phyloP scores from a whole-genome alignment of 208 protist genomes.

The Trypanosoma avium region DNA sequence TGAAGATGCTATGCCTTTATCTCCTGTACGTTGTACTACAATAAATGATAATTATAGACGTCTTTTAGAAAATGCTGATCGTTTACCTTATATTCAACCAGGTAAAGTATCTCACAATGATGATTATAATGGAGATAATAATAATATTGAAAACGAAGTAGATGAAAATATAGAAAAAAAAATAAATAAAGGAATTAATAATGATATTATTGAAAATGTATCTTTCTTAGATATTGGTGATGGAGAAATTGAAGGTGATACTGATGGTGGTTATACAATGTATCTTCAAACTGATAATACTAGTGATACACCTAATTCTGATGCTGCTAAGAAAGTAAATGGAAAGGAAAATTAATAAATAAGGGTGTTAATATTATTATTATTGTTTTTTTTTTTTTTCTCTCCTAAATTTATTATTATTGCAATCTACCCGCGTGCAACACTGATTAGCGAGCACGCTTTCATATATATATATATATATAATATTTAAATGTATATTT shows the following conservation, averaged over 20 bases:
- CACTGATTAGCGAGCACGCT: too few relatives aligned
- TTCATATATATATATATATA: too few relatives aligned
- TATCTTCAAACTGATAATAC: conserved; percentile 32
- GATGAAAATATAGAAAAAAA: conserved; percentile 33
- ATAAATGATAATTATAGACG: conserved; percentile 59
- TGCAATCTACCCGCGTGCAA: too few relatives aligned
- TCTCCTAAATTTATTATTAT: conserved; percentile 4
- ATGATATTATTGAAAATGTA: conserved; percentile 7
- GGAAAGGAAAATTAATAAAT: not conserved
- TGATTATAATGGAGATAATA: not conserved
- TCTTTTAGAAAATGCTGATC: not conserved
- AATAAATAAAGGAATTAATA: conserved; percentile 31
- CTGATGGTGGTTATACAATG: conserved; percentile 50
- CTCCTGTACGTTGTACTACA: conserved; percentile 54
- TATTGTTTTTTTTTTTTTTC: conserved; percentile 11
- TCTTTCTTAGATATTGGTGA: not conserved
- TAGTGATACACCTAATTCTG: conserved; percentile 3
- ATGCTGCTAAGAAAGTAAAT: not conserved
- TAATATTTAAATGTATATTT: too few relatives aligned
- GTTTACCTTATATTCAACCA: not conserved
- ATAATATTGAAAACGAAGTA: not conserved
- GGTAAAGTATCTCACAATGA: not conserved
- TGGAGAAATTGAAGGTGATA: conserved; percentile 46
- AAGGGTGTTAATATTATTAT: conserved; percentile 5
- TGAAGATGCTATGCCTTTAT: conserved; percentile 77